Evolutionary conservation across 441 rosid species (phyloP).

Genomic region (Syzygium malaccense): DNA sequence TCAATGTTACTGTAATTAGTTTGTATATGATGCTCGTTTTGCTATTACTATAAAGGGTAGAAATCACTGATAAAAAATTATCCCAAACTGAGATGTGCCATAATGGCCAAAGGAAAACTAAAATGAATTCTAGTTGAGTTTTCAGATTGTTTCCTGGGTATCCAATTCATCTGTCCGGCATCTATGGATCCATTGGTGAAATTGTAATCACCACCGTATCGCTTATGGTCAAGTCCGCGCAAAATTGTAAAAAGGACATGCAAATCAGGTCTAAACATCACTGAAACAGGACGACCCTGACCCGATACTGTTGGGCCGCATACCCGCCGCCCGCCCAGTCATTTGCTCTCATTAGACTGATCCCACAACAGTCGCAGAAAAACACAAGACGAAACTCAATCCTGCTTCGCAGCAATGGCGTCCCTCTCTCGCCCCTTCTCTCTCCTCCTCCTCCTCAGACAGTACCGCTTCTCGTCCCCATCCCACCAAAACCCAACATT

Average conservation of each 20-base stretch:
- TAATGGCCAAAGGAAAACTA: rapidly evolving
- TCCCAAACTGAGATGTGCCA: not conserved
- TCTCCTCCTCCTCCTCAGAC: not conserved
- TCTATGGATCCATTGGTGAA: not conserved
- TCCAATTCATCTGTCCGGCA: not conserved
- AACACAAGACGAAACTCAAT: not conserved
- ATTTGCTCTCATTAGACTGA: not conserved
- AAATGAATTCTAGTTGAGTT: rapidly evolving
- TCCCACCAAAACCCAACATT: not conserved
- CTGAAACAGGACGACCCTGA: not conserved
- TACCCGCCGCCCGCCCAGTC: not conserved
- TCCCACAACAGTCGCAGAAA: not conserved
- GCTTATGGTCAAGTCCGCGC: not conserved
- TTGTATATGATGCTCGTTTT: not conserved
- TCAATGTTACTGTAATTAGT: not conserved
- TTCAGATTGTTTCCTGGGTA: not conserved
- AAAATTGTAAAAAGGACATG: not conserved
- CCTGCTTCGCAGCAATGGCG: not conserved
- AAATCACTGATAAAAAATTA: not conserved
- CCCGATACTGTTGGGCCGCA: not conserved
- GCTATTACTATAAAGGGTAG: not conserved
- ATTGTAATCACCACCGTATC: rapidly evolving
- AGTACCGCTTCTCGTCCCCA: not conserved
- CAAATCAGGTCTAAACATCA: not conserved
- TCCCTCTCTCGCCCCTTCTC: not conserved